These are phyloP conservation scores for Trametes cingulata DNA, from an alignment of 768 basidiomycete genomes.

Conservation along the genomic window DNA sequence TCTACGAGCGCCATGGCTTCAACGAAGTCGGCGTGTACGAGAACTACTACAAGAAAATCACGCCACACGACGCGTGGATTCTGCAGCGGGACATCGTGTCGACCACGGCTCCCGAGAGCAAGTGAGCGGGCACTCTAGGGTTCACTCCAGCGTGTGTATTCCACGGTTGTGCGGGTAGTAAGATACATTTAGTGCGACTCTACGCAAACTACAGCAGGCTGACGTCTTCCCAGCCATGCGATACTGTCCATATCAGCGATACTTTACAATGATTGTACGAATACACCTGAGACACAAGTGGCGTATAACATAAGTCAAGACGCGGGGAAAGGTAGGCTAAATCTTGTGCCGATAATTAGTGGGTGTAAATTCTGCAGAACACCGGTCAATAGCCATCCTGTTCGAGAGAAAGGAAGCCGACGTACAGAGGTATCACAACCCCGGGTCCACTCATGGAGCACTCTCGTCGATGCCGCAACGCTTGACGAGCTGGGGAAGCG, in stretches of 20 bases:
- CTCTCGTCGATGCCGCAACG: slow-evolving; percentile 73
- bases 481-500: slow-evolving; percentile 60
- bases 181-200: slow-evolving; percentile 20
- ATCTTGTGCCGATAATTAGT: slow-evolving; percentile 24
- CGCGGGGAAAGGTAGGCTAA: slow-evolving; percentile 20
- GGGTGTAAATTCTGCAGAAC: slow-evolving; percentile 22
- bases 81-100: slow-evolving; percentile 59
- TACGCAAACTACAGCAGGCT: slow-evolving; percentile 19
- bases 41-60: slow-evolving; percentile 89
- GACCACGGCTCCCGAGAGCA: background rate
- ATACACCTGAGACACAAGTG: slow-evolving; percentile 22
- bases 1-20: slow-evolving; percentile 87
- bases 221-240: slow-evolving; percentile 18
- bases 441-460: slow-evolving; percentile 21
- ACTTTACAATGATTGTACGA: slow-evolving; percentile 24
- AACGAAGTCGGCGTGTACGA: slow-evolving; percentile 61
- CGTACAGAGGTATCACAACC: slow-evolving; percentile 12
- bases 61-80: slow-evolving; percentile 84
- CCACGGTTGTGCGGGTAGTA: slow-evolving; percentile 15
- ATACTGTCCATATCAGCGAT: slow-evolving; percentile 23
- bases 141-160: slow-evolving; percentile 12
- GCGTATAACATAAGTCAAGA: slow-evolving; percentile 23
- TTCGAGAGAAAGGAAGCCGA: background rate
- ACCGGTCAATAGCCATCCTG: slow-evolving; percentile 5
- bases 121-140: slow-evolving; percentile 3